Conservation (phyloP, 208 protist genomes). For the Borovskyia barvae region DNA sequence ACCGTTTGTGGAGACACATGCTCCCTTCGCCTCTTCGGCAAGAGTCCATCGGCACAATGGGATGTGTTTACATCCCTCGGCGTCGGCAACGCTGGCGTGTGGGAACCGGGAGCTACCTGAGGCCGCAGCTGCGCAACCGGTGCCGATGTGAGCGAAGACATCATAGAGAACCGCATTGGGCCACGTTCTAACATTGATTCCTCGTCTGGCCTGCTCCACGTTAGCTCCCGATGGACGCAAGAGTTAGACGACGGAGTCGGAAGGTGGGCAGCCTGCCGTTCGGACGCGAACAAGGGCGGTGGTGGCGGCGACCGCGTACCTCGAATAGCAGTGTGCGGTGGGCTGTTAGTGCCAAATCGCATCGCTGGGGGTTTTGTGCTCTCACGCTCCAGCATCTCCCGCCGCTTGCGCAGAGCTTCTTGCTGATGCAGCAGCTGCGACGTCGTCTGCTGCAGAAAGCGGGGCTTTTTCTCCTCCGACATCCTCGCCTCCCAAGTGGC, state of each 20-base stretch:
- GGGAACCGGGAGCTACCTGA: neutral
- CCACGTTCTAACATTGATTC: constrained; percentile 7
- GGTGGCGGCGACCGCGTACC: constrained; percentile 8
- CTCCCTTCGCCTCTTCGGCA: constrained; percentile 6
- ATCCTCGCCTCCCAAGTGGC: no score
- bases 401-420: constrained; percentile 58
- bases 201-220: constrained; percentile 19
- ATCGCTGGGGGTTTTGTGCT: constrained; percentile 45
- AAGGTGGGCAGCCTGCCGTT: neutral
- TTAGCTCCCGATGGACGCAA: constrained; percentile 23
- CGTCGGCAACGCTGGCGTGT: constrained; percentile 9
- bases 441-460: constrained; percentile 65
- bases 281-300: neutral
- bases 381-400: constrained; percentile 50
- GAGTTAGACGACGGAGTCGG: neutral
- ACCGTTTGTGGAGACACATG: constrained; percentile 7
- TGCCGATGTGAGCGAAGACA: constrained; percentile 17
- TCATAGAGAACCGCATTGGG: constrained; percentile 43
- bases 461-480: constrained; percentile 30
- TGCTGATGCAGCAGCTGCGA: constrained; percentile 68
- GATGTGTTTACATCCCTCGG: constrained; percentile 34
- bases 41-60: constrained; percentile 1
- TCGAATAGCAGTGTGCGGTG: constrained; percentile 16
- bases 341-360: constrained; percentile 50
- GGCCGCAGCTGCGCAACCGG: neutral